Conservation (phyloP, 1,139 yeast genomes). For the Blastobotrys malaysiensis region DNA sequence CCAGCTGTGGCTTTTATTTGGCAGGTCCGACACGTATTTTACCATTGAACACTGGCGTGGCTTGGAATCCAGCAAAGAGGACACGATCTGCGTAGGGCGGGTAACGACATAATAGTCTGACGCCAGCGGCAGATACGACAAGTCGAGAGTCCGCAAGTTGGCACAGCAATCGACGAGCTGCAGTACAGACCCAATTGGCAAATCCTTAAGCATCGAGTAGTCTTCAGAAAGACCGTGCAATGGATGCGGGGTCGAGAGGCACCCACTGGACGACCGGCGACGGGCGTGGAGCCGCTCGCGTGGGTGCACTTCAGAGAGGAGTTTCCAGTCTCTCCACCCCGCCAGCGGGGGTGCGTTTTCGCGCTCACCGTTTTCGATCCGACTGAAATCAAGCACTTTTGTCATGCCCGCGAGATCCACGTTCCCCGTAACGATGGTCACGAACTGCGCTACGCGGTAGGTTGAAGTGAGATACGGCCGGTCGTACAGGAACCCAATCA, state of each 20-base stretch:
- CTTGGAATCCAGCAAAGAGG: conserved; percentile 8
- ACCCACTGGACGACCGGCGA: not conserved
- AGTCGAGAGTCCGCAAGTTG: conserved; percentile 21
- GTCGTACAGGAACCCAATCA: conserved; percentile 39
- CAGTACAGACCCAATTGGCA: conserved; percentile 27
- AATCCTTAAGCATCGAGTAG: conserved; percentile 18
- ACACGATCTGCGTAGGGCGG: conserved; percentile 17
- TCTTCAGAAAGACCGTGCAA: conserved; percentile 20
- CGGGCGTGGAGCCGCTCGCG: not conserved
- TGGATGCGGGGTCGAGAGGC: conserved; percentile 20
- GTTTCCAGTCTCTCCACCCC: conserved; percentile 90
- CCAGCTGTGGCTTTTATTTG: conserved; percentile 25
- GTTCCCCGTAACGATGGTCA: conserved; percentile 54
- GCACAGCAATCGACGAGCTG: conserved; percentile 25
- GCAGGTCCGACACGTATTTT: conserved; percentile 29
- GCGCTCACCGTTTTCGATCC: conserved; percentile 35
- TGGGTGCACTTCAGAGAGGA: conserved; percentile 17
- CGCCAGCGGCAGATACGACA: conserved; percentile 27
- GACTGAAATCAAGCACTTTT: conserved; percentile 52
- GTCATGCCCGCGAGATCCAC: conserved; percentile 54
- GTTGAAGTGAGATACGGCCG: conserved; percentile 57
- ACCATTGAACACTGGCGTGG: not conserved
- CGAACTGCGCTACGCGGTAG: conserved; percentile 72
- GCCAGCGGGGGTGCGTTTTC: conserved; percentile 36
- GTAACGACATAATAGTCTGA: conserved; percentile 24